Base-by-base conservation (phyloP, 495 filamentous ascomycete genomes). In the Penicillium roqueforti region DNA sequence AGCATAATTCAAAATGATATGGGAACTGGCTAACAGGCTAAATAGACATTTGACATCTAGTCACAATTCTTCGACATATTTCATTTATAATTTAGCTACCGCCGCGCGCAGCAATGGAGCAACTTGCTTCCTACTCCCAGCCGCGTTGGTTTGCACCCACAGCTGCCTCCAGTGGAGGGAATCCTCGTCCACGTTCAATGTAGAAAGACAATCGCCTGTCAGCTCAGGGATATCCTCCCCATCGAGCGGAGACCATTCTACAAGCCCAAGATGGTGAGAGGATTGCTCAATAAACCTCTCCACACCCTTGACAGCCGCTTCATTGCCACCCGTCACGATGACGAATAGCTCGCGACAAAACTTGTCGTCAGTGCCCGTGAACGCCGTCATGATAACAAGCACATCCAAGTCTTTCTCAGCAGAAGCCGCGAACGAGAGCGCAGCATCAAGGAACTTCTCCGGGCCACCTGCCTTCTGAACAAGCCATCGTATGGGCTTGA, bases 111-210 rank as follows among this genome's bases (percentile, higher is more conserved):
- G 56, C 69, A 95, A 71, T 28, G 92, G 92, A 29, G 86, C 92
- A 38, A 97, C 89, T 76, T 90, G 86, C 73, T 97, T 97, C 59
- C 92, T 76, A 68, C 91, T 96, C 54, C 83, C 76, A 44, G 79
- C 76, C 20, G 86, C 57, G 59, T 84, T 78, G 22, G 67, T 70
- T 76, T 96, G 92, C 58, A 73, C 68, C 88, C 89, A 92, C 26
- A 86, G 75, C 43, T 63, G 61, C 7, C 67, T 61, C 66, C 67
- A 73, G 6, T 46, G n/a, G 0, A 47, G 55, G 3, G 34, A 36
- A 9, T 67, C 52, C 8, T 57, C 57, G 23, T 67, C 52, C 8
- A 56, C 57, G 23, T 65, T 53, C 26, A 74, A 23, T 6, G 49
- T 45, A 32, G 58, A 48, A 14, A 75, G 69, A 70, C 78, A 76